Conservation (phyloP, 306 rosid genomes). For the Prosopis cineraria region DNA sequence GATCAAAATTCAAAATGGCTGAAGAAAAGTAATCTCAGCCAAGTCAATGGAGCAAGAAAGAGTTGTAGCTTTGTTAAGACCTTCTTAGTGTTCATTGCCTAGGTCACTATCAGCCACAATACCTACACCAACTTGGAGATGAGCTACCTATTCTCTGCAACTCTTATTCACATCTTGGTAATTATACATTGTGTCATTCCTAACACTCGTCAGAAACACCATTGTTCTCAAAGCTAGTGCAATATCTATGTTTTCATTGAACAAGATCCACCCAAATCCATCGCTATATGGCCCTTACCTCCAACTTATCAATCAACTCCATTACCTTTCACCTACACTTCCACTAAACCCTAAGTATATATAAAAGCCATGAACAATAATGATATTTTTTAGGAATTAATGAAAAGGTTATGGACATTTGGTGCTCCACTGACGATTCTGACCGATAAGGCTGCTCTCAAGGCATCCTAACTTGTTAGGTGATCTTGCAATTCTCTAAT, state of each 20-base stretch:
- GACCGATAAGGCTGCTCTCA: background rate
- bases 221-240: background rate
- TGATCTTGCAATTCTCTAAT: background rate
- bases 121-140: background rate
- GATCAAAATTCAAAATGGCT: no score
- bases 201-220: background rate
- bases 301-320: constrained; percentile 1
- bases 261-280: background rate
- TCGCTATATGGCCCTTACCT: background rate
- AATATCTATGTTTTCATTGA: background rate
- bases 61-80: background rate
- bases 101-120: background rate
- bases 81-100: background rate
- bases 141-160: background rate
- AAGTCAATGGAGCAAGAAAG: background rate
- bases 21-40: background rate
- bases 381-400: no score
- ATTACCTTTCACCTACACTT: background rate
- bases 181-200: background rate
- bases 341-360: background rate
- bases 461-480: background rate
- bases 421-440: background rate
- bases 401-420: background rate
- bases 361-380: background rate
- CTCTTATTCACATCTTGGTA: background rate